Conservation (phyloP, 2,329 filamentous ascomycete species). For the Hypocrella siamensis region DNA sequence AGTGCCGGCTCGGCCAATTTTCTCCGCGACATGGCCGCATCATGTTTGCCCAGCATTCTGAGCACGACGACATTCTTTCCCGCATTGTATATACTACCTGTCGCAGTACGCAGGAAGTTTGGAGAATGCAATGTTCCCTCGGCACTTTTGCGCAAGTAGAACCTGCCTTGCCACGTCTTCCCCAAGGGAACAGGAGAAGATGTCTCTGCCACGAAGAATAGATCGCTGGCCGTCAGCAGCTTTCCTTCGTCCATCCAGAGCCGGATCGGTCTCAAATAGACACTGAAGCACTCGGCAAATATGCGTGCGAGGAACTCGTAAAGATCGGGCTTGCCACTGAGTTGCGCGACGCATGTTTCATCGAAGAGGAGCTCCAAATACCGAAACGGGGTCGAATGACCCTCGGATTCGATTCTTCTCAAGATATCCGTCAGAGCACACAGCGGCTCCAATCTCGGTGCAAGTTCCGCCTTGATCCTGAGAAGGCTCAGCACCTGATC, state of each 20-base stretch:
- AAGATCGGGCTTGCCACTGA: slow-evolving; percentile 43
- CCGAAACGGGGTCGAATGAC: slow-evolving; percentile 42
- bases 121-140: slow-evolving; percentile 53
- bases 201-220: slow-evolving; percentile 59
- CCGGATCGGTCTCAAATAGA: slow-evolving; percentile 67
- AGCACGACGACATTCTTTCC: slow-evolving; percentile 82
- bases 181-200: slow-evolving; percentile 39
- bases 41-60: slow-evolving; percentile 48
- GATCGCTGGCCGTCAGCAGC: slow-evolving; percentile 46
- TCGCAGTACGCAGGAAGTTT: slow-evolving; percentile 54
- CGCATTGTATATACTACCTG: slow-evolving; percentile 62
- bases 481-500: slow-evolving; percentile 52
- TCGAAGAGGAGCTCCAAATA: slow-evolving; percentile 69
- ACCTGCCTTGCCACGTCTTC: slow-evolving; percentile 65
- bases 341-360: slow-evolving; percentile 51
- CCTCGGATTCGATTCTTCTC: slow-evolving; percentile 33
- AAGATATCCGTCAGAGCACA: slow-evolving; percentile 46
- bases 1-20: slow-evolving; percentile 27
- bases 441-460: slow-evolving; percentile 36
- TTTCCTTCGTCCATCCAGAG: slow-evolving; percentile 75
- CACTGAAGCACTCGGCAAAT: slow-evolving; percentile 68
- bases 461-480: slow-evolving; percentile 41
- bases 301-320: slow-evolving; percentile 51
- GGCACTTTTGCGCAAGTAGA: slow-evolving; percentile 44
- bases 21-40: slow-evolving; percentile 14